A percentile compares a stretch with the other conserved stretches of the same genome.
These are phyloP conservation scores for Citeromyces siamensis DNA, from an alignment of 1,139 yeast genomes.

Conservation along the genomic window DNA sequence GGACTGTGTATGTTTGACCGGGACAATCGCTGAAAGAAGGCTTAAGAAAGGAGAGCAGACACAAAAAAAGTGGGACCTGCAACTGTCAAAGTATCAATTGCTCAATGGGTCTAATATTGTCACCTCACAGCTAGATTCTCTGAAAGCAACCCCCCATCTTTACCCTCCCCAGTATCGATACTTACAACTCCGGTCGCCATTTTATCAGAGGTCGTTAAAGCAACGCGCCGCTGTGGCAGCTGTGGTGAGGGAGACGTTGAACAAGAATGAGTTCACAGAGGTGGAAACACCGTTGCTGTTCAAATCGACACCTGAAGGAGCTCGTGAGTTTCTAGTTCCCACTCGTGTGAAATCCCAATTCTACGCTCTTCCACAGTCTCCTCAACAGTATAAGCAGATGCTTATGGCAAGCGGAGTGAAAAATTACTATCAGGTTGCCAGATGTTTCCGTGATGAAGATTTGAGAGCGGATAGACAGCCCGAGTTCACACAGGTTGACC, in stretches of 20 bases:
- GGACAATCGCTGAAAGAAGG: conserved; percentile 30
- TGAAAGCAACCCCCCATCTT: conserved; percentile 31
- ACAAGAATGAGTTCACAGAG: conserved; percentile 48
- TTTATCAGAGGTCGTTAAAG: conserved; percentile 45
- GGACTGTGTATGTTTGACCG: conserved; percentile 65
- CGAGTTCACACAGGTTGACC: conserved; percentile 89
- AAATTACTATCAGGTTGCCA: conserved; percentile 81
- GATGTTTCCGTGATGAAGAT: conserved; percentile 94
- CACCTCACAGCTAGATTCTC: conserved; percentile 60
- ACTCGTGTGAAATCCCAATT: conserved; percentile 50
- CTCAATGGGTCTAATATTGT: conserved; percentile 50
- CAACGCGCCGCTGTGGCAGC: conserved; percentile 50
- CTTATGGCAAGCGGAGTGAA: conserved; percentile 90
- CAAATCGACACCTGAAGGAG: conserved; percentile 97
- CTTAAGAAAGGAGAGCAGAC: conserved; percentile 13
- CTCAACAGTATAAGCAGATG: conserved; percentile 93
- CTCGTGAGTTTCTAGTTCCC: conserved; percentile 90
- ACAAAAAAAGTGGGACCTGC: conserved; percentile 37
- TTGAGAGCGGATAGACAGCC: conserved; percentile 93
- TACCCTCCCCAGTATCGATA: conserved; percentile 76
- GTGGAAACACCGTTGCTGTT: conserved; percentile 88
- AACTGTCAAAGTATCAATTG: conserved; percentile 35
- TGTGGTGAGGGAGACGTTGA: conserved; percentile 37
- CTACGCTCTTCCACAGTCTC: conserved; percentile 94
- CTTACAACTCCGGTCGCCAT: conserved; percentile 59